Evolutionary conservation across 306 rosid species (phyloP), one percentile per base, ranked within the genome.

Genomic region (Cucurbita pepo): DNA sequence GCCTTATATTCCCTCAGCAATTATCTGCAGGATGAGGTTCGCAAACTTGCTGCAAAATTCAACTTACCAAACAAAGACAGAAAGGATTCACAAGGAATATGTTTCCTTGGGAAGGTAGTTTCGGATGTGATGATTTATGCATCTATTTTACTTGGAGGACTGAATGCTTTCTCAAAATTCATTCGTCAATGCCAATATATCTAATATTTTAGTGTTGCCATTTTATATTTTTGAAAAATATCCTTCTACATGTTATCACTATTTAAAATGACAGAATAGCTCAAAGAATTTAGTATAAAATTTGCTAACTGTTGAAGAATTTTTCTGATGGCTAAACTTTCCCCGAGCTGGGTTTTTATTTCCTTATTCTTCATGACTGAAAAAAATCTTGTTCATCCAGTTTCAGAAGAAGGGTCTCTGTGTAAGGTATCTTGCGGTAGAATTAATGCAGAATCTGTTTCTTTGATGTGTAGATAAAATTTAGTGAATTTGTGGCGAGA

Each of bases 1-100:
- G 53, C 70, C 60, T 74, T 22, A 74, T 43, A 74, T 36, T 36
- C 50, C 75, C 62, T 18, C 47, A 54, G 53, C 75, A 45, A 54
- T 74, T 58, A 47, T 83, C 60, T 81, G 76, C 78, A 94, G 98
- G 92, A 89, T 56, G 94, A 89, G 82, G 98, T 94, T 76, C 96
- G 98, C 34, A 80, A 70, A 77, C 96, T 93, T 80, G 98, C 96
- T n/a, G 80, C 80, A 47, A 77, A 75, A 76, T 91, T 90, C 79
- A 89, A 89, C 86, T 82, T 94, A 22, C 97, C 96, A 30, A 94
- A 94, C 66, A 94, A 89, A 82, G 91, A 86, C 73, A 87, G 97
- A 79, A 94, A 86, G 85, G 98, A 94, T 82, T 94, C 98, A 19
- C 98, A 90, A 83, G 98, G 98, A 81, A 90, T 94, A 83, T 94